Percentiles rank a stretch among this genome's conserved stretches.
Evolutionary conservation across 768 basidiomycete genomes (phyloP).

Genomic region (Tulasnella sp.): DNA sequence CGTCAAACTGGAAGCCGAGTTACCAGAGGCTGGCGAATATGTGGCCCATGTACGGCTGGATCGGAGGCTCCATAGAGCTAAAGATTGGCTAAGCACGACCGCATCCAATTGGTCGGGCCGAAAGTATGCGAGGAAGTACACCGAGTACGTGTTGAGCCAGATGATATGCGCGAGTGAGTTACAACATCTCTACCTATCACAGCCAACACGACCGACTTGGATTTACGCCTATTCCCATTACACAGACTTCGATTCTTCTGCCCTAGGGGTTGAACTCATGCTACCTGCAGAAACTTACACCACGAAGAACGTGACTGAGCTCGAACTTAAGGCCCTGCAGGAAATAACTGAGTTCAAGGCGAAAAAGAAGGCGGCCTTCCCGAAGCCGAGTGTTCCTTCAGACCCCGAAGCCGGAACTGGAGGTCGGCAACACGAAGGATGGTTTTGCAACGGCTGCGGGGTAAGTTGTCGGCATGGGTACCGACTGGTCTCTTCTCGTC

Average conservation of each 20-base stretch:
- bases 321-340: background rate
- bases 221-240: background rate
- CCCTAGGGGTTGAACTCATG: background rate
- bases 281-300: background rate
- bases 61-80: background rate
- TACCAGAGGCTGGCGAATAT: slow-evolving; percentile 25
- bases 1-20: slow-evolving; percentile 21
- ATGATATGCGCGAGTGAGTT: slow-evolving; percentile 13
- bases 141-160: slow-evolving; percentile 9
- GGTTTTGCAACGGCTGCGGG: no score
- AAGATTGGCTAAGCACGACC: background rate
- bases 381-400: no score
- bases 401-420: no score
- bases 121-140: background rate
- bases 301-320: background rate
- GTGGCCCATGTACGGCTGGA: slow-evolving; percentile 25
- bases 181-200: no score
- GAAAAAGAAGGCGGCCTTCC: background rate
- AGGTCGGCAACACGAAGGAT: no score
- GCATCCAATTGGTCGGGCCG: background rate
- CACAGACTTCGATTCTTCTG: background rate
- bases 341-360: background rate
- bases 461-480: no score
- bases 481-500: no score
- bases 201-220: no score